phyloP scores from a whole-genome alignment of 306 rosid species.

The Parietaria judaica region DNA sequence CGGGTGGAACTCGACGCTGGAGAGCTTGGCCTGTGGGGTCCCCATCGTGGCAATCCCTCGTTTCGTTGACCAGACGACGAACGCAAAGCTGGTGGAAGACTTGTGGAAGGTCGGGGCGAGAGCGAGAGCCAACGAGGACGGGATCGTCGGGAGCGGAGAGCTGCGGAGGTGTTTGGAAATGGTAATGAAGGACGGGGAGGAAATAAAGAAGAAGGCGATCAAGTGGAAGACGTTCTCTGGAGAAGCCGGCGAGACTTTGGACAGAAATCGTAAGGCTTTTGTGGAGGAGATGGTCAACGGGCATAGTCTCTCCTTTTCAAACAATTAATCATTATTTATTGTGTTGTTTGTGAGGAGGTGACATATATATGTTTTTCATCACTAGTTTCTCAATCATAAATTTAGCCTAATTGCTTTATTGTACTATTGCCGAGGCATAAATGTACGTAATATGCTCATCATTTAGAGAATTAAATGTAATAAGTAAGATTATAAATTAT shows the following conservation, averaged over 20 bases:
- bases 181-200: constrained; percentile 20
- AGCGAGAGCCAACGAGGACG: constrained; percentile 12
- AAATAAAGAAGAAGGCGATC: constrained; percentile 1
- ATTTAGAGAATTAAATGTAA: too few relatives aligned
- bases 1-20: constrained; percentile 32
- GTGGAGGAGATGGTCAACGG: constrained; percentile 6
- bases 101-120: constrained; percentile 25
- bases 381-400: too few relatives aligned
- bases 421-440: too few relatives aligned
- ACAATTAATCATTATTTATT: too few relatives aligned
- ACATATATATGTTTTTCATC: too few relatives aligned
- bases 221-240: constrained; percentile 27
- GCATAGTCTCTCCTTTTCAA: too few relatives aligned
- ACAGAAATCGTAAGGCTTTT: constrained; percentile 21
- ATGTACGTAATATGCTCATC: too few relatives aligned
- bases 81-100: constrained; percentile 31
- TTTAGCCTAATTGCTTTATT: too few relatives aligned
- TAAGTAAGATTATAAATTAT: too few relatives aligned
- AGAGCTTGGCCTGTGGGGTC: constrained; percentile 24
- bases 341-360: too few relatives aligned
- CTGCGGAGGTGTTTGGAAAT: constrained; percentile 27
- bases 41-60: constrained; percentile 25
- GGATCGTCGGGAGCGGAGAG: constrained; percentile 19
- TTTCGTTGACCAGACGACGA: constrained; percentile 24
- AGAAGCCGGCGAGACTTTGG: constrained; percentile 29